Evolutionary conservation across 768 basidiomycete species (phyloP).

Genomic region (Tricholoma sp.): DNA sequence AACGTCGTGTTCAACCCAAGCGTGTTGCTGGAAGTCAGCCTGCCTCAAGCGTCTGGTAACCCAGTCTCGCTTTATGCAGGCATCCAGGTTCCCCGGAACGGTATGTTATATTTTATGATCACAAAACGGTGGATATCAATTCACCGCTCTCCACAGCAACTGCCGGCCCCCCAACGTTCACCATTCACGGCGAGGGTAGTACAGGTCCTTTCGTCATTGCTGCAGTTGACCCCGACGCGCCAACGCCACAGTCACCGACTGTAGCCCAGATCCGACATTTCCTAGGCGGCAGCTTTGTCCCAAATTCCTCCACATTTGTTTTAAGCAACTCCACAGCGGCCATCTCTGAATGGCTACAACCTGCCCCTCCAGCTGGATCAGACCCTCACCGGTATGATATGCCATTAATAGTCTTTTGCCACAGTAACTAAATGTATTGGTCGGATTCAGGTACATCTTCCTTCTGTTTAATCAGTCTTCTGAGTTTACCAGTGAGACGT

Average conservation of each 20-base stretch:
- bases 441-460: conserved; percentile 23
- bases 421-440: not conserved
- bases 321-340: conserved; percentile 36
- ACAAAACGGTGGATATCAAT: no score
- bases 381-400: conserved; percentile 39
- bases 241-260: conserved; percentile 42
- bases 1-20: conserved; percentile 29
- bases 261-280: conserved; percentile 44
- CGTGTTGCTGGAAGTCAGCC: conserved; percentile 29
- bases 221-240: conserved; percentile 45
- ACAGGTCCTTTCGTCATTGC: conserved; percentile 43
- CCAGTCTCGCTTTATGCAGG: conserved; percentile 32
- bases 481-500: conserved; percentile 35
- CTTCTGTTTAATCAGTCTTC: conserved; percentile 24
- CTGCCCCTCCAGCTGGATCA: conserved; percentile 39
- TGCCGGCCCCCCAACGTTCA: conserved; percentile 31
- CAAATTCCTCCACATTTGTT: not conserved
- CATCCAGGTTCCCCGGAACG: conserved; percentile 27
- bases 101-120: conserved; percentile 16
- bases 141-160: conserved; percentile 24
- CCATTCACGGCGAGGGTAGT: conserved; percentile 18
- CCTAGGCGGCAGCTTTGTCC: conserved; percentile 36
- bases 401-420: conserved; percentile 1
- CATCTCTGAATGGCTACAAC: conserved; percentile 34
- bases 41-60: conserved; percentile 23